Base-by-base conservation (phyloP, 2,329 filamentous ascomycete species). In the Ustilaginoidea virens region DNA sequence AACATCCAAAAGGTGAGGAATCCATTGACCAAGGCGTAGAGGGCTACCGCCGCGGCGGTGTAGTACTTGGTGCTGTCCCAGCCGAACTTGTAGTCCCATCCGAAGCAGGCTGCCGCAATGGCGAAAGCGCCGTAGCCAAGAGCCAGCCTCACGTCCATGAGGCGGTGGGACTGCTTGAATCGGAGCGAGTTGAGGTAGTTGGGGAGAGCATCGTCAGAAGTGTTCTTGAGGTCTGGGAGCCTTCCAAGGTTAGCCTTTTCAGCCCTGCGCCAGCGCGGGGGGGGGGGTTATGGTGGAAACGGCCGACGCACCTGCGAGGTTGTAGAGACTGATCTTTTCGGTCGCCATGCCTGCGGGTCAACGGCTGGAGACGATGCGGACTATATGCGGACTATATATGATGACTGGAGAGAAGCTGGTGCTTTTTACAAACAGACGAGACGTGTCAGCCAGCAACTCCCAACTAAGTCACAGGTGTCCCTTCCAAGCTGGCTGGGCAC, bases 181-280 rank as follows among this genome's bases (percentile, higher is more conserved):
- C 66, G 75, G 51, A 96, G 74, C 18, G 74, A 80, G 56, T 82
- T 87, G 38, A 98, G 74, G 61, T 96, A 96, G 58, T 90, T 85
- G 34, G 80, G 74, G 35, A 98, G 76, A 33, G 86, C 83, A 58
- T 98, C 90, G 60, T 98, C 90, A 40, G 81, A 83, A 22, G 86
- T 92, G 60, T 90, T 92, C 58, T 96, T 96, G 39, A 98, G 77
- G 52, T 96, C 90, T 92, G 49, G 14, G 14, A 18, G 13, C 25
- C n/a, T n/a, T n/a, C n/a, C 10, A 23, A 26, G 21, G 25, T 35
- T 21, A 36, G 29, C 16, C 5, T 21, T 14, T 18, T 15, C 4
- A 14, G 21, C 21, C 6, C 17, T 12, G n/a, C 10, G 11, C 19
- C 19, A 20, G 19, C 19, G 21, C 5, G 8, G 17, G 4, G 12